Base-by-base conservation (phyloP, 2,329 filamentous ascomycete genomes). In the Venturia oleaginea region DNA sequence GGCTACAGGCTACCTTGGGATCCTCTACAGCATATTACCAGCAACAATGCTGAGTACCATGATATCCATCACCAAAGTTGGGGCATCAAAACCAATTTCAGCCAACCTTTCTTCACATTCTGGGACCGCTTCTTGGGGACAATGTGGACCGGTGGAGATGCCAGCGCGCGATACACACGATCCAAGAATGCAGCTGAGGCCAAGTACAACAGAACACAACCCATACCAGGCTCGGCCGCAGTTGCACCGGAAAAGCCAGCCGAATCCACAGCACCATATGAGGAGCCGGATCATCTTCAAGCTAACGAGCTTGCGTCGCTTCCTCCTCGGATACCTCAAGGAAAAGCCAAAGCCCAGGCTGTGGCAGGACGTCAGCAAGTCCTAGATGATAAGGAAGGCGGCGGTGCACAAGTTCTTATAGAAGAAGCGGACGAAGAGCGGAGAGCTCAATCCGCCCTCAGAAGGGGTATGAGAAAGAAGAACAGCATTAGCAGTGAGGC, bases 31-130 rank as follows among this genome's bases (percentile, higher is more conserved):
- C 87, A 89, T 73, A 82, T 97, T 67, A 96, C 92, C 55, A 89
- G 89, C 74, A 97, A 99, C 81, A 97, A 97, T 70, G 93, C 94
- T 32, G 88, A 87, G 42, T 99, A 97, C 76, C 94, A 99, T 73
- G 94, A 99, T 73, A 93, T 99, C 66, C 94, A 99, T 77, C 94
- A 99, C 78, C 94, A 99, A 78, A 95, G 90, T 76, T 97, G 93
- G 92, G 94, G 94, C 65, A 96, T 99, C 82, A 99, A 97, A 83
- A 90, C 88, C 68, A 95, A 95, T 78, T 95, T 91, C 75, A 89
- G 87, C 5, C 91, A 95, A 76, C 91, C 91, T 3, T 95, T 92
- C 79, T 97, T 97, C 78, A 97, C 90, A 59, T 92, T 97, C 78
- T 97, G 94, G 91, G 94, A 99, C 74, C 82, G 84, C 59, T 72